Conservation (phyloP, 305 asterid genomes). For the Rubia peregrina region DNA sequence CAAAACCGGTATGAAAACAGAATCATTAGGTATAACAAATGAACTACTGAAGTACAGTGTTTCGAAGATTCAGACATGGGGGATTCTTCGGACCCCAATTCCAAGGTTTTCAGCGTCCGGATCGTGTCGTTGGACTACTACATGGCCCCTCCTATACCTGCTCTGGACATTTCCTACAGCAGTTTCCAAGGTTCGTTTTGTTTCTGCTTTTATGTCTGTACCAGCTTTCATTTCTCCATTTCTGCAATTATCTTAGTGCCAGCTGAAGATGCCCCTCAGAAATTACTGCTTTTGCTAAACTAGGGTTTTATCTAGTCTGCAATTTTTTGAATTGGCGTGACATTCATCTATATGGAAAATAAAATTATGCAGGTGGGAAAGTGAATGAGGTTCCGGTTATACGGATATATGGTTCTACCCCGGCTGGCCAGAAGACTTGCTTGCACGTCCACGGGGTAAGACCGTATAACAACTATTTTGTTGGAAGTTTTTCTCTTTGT, state of each 20-base stretch:
- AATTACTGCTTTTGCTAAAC: not conserved
- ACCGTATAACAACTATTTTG: not conserved
- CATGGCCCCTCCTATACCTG: slow-evolving; percentile 69
- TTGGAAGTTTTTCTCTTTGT: not conserved
- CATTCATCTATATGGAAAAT: not conserved
- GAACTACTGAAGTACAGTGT: not conserved
- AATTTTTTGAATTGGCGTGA: not conserved
- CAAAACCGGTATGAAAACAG: not conserved
- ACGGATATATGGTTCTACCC: slow-evolving; percentile 84
- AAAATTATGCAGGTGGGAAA: slow-evolving; percentile 65
- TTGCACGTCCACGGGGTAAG: slow-evolving; percentile 89
- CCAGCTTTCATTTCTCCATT: not conserved
- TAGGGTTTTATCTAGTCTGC: not conserved
- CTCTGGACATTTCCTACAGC: slow-evolving; percentile 60
- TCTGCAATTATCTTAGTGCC: not conserved
- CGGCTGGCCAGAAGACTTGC: slow-evolving; percentile 94
- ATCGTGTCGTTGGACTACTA: slow-evolving; percentile 81
- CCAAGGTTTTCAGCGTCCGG: slow-evolving; percentile 54
- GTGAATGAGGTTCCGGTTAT: slow-evolving; percentile 91
- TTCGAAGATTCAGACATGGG: slow-evolving; percentile 32
- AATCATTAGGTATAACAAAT: not conserved
- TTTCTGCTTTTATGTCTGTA: not conserved
- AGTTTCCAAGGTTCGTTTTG: slow-evolving; percentile 49
- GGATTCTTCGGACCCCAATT: slow-evolving; percentile 34
- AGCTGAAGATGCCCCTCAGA: not conserved